phyloP scores from a whole-genome alignment of 2,329 filamentous ascomycete genomes.

The Pseudogymnoascus sp. region DNA sequence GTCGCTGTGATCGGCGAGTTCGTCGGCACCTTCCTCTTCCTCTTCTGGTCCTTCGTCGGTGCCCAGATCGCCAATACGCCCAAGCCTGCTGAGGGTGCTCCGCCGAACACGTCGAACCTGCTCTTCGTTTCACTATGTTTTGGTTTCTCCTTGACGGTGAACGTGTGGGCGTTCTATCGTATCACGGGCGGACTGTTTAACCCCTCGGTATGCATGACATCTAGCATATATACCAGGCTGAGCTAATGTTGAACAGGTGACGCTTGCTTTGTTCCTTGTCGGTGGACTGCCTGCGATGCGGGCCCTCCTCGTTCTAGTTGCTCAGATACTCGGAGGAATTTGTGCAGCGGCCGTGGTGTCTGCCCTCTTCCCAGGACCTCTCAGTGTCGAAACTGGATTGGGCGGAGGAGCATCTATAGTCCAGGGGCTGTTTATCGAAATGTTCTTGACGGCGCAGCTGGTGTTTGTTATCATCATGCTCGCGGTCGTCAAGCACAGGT shows the following conservation, averaged over 20 bases:
- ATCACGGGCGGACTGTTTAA: conserved; percentile 46
- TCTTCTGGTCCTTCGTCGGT: conserved; percentile 24
- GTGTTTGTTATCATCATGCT: conserved; percentile 45
- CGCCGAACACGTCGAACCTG: conserved; percentile 35
- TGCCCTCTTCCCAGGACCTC: conserved; percentile 36
- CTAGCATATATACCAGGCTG: neutral
- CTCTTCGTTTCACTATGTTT: conserved; percentile 26
- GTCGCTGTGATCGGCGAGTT: conserved; percentile 43
- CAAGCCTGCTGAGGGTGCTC: conserved; percentile 26
- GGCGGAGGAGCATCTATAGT: conserved; percentile 33
- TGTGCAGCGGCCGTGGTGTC: conserved; percentile 36
- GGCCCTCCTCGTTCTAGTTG: conserved; percentile 27
- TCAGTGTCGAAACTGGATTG: conserved; percentile 37
- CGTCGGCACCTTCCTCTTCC: conserved; percentile 39
- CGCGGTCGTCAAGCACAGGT: conserved; percentile 43
- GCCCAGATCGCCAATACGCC: conserved; percentile 17
- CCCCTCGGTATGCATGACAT: neutral
- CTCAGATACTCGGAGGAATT: conserved; percentile 31
- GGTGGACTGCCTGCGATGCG: conserved; percentile 30
- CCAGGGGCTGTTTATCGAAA: conserved; percentile 44
- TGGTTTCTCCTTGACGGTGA: conserved; percentile 36
- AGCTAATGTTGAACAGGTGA: conserved; percentile 23
- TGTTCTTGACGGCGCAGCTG: conserved; percentile 41
- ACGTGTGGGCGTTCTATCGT: conserved; percentile 47
- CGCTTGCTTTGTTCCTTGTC: conserved; percentile 32